Evolutionary conservation across 805 yeast species (phyloP), one percentile per base, ranked within the genome.

Genomic region (Lipomyces lipofer): DNA sequence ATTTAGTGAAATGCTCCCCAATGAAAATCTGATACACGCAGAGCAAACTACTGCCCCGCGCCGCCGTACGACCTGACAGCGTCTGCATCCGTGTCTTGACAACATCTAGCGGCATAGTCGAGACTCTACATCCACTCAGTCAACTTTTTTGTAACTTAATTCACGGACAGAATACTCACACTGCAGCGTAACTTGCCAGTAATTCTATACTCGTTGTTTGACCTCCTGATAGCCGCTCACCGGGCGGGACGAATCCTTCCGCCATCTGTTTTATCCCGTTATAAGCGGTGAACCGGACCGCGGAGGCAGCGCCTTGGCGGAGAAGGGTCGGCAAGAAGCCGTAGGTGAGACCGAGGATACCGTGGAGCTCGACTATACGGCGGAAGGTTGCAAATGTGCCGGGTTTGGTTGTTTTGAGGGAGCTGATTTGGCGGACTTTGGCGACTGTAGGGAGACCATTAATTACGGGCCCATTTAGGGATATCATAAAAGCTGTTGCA

Each of bases 11-110:
- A 46, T 80, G 81, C 57, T 78, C 76, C 40, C 67, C 69, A n/a
- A 64, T 57, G 58, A 71, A 69, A 5, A 72, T 63, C 38, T 65
- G 51, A 62, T 70, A 71, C 10, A 72, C 64, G 51, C 75, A 69
- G 19, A 62, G 50, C 40, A 73, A 47, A 36, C 72, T 67, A 39
- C 62, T 52, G 51, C 69, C 65, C 2, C 71, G 67, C 58, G 75
- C 73, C 19, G 65, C 62, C 48, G 59, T 56, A 17, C 67, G 57
- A 17, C 72, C 75, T 44, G 71, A 67, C 10, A 69, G 62, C n/a
- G 89, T 81, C 73, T 92, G 97, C 75, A 91, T 91, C 73, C 98
- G 81, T 29, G 99, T 92, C 78, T 92, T 92, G 68, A 94, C 96
- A 60, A 94, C 96, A 71, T 92, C 99, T 67, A 92, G 76, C 42